Percentiles rank a stretch among this genome's conserved stretches.
Conservation (phyloP, 164 flowering plant genomes). For the Vitis amurensis region DNA sequence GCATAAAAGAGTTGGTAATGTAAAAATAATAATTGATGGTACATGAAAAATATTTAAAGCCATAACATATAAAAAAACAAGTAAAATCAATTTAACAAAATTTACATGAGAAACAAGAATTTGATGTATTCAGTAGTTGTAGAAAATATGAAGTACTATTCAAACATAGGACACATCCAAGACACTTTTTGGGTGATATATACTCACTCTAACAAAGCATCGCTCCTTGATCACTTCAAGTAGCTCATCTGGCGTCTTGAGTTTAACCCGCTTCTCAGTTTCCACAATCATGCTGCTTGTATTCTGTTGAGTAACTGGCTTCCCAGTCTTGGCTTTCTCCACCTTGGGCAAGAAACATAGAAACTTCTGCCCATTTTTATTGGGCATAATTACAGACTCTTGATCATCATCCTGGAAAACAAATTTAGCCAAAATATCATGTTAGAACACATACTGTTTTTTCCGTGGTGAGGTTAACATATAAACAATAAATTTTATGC, state of each 20-base stretch:
- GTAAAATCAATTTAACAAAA: neutral
- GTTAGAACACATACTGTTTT: neutral
- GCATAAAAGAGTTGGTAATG: conserved; percentile 30
- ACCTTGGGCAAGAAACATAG: conserved; percentile 82
- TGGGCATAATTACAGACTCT: conserved; percentile 75
- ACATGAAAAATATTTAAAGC: neutral
- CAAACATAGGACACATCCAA: neutral
- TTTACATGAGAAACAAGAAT: neutral
- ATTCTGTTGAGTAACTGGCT: conserved; percentile 48
- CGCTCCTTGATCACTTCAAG: conserved; percentile 70
- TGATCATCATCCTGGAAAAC: conserved; percentile 79
- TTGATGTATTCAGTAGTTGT: neutral
- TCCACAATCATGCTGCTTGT: conserved; percentile 78
- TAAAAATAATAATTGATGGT: conserved; percentile 2
- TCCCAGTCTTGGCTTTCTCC: conserved; percentile 59
- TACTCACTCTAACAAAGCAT: conserved; percentile 75
- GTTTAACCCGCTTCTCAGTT: conserved; percentile 54
- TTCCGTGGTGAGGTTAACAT: neutral
- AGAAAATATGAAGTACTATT: conserved; percentile 1
- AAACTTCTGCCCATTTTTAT: conserved; percentile 59
- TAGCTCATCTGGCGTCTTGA: conserved; percentile 94
- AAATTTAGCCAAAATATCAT: neutral
- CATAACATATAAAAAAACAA: neutral
- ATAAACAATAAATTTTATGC: neutral
- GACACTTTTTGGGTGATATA: neutral